Evolutionary conservation across 192 early-diverging fungal species (phyloP), one percentile per base, ranked within the genome.

Genomic region (Dispira parvispora): DNA sequence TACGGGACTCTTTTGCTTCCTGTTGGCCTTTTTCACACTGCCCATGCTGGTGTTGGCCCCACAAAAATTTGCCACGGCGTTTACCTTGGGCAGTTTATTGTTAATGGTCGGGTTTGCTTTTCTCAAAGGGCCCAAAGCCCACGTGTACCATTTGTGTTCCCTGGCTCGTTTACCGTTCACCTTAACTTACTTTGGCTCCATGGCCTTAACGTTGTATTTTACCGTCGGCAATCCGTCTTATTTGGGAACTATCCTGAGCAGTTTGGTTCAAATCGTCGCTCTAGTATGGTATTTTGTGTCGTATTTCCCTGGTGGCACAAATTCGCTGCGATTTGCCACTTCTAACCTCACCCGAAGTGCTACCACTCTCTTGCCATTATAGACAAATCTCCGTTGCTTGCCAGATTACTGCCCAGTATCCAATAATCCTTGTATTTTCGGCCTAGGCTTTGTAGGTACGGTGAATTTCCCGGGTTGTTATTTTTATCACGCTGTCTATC

Each of bases 171-270:
- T 92, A 42, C 80, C 89, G 25, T 95, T 94, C 63, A 92, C 90
- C 1, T 61, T 69, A 18, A 70, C 80, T 11, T 96, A 96, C 65
- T 69, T 96, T 46, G 84, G 82, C 25, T 87, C 87, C 26, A 85
- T 98, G 78, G 69, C 77, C 32, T 71, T 89, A 53, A 94, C 91
- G 2, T 76, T 98, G 61, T 96, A 88, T 62, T 87, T 86, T 67
- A 85, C 89, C 26, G 62, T 93, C 28, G 79, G 79, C 52, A 47
- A 84, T 87, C 82, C 78, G 80, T 79, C 72, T 58, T 89, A 88
- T 67, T 61, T 92, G 45, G 68, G 88, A 64, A 91, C 88, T 8
- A 80, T 96, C 55, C 66, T 93, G 20, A 84, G 75, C 66, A 84
- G 83, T 14, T 70, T 93, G 2, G 61, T 91, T 11, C 89, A 96